Evolutionary conservation across 495 filamentous ascomycete genomes (phyloP), one percentile per base, ranked within the genome.

Genomic region (Beverwykella pulmonaria): DNA sequence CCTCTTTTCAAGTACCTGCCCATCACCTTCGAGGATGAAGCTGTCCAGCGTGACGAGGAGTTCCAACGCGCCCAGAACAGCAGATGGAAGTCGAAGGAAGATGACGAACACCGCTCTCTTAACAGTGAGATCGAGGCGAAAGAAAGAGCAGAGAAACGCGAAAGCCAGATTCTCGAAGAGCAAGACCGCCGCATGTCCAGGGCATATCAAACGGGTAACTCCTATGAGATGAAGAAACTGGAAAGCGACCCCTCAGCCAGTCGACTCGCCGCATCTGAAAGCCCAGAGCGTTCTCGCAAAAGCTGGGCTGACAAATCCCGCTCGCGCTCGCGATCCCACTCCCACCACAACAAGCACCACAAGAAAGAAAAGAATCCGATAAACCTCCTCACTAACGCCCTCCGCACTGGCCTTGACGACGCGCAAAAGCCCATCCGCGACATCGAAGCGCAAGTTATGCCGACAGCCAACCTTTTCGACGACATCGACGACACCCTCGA

Each of bases 1-100:
- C 93, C 94, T 23, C 82, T 98, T 49, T 87, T 96, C 71, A 85
- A 87, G 34, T 97, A 97, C 73, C 79, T 98, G 44, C 94, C 94
- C 0, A 95, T 98, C 70, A 98, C 94, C 0, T 82, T 98, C 47
- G 94, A 98, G 75, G 95, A 98, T 70, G 92, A 96, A 62, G 94
- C 94, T 5, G 91, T 94, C 14, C 81, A 88, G 46, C 87, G 92
- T 3, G 95, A 98, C 71, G 86, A 94, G 70, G 91, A 90, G 55
- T 98, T 98, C 74, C 87, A 88, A 39, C 83, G 87, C 36, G 89
- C 88, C 22, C 91, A 94, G 76, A 0, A 67, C 82, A 53, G 71
- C 70, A 41, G 76, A 83, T 54, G 87, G 52, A 72, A 75, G 0
- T 65, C 25, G 82, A 10, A 73, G 82, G 82, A 84, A 4, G 81